phyloP scores from a whole-genome alignment of 2,329 filamentous ascomycete genomes.

The Decorospora gaudefroyi region DNA sequence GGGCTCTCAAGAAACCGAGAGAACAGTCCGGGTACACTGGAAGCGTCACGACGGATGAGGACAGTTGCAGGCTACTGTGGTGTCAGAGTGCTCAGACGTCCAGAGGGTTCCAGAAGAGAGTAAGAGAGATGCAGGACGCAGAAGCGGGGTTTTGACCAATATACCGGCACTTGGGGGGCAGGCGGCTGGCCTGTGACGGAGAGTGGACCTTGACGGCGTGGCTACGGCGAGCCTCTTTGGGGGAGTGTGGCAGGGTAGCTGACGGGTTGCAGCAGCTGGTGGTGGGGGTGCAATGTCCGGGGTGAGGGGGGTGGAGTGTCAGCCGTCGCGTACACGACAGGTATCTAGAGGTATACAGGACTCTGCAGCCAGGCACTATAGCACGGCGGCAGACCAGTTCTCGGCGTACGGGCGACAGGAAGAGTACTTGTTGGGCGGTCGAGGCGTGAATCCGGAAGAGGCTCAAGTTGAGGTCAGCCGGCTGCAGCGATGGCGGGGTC shows the following conservation, averaged over 20 bases:
- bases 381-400: conserved; percentile 21
- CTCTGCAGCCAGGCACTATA: conserved; percentile 21
- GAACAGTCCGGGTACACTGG: conserved; percentile 23
- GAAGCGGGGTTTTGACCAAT: conserved; percentile 45
- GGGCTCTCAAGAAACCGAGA: conserved; percentile 39
- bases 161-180: conserved; percentile 46
- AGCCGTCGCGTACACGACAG: conserved; percentile 25
- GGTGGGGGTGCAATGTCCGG: conserved; percentile 4
- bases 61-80: conserved; percentile 31
- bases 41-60: conserved; percentile 32
- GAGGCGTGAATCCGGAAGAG: conserved; percentile 13
- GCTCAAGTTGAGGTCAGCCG: conserved; percentile 26
- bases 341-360: conserved; percentile 31
- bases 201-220: conserved; percentile 39
- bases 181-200: conserved; percentile 30
- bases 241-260: conserved; percentile 24
- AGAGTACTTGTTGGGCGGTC: conserved; percentile 12
- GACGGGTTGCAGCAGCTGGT: background rate
- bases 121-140: conserved; percentile 32
- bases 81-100: conserved; percentile 31
- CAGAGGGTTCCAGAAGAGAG: conserved; percentile 36
- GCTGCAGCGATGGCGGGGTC: conserved; percentile 31
- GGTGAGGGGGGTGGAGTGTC: conserved; percentile 12
- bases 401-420: conserved; percentile 30
- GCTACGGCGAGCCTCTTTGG: conserved; percentile 39